Percentiles rank a stretch among this genome's conserved stretches.
Conservation (phyloP, 73 alveolate genomes). For the Paraurostyla sp. region DNA sequence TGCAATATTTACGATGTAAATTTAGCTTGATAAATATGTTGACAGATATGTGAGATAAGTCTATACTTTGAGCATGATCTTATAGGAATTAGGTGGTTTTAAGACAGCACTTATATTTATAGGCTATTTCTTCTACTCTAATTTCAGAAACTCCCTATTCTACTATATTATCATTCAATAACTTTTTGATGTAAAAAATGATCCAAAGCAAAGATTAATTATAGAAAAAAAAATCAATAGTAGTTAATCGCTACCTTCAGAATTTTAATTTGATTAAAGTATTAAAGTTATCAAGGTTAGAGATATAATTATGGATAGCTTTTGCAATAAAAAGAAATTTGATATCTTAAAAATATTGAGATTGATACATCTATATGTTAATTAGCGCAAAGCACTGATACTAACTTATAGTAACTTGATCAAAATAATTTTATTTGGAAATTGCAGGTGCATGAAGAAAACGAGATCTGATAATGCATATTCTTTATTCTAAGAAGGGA, state of each 20-base stretch:
- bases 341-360: too few relatives aligned
- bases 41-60: slow-evolving; percentile 12
- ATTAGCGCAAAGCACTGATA: background rate
- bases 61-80: background rate
- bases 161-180: background rate
- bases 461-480: background rate
- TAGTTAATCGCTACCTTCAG: too few relatives aligned
- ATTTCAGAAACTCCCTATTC: background rate
- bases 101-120: background rate
- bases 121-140: background rate
- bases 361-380: too few relatives aligned
- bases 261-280: too few relatives aligned
- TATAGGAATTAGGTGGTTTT: slow-evolving; percentile 27
- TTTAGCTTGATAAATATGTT: background rate
- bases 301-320: too few relatives aligned
- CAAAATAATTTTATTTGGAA: background rate
- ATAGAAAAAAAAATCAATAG: too few relatives aligned
- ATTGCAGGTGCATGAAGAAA: background rate
- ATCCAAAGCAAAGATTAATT: too few relatives aligned
- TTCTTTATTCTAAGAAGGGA: background rate
- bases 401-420: background rate
- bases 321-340: too few relatives aligned
- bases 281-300: too few relatives aligned
- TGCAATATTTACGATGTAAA: background rate
- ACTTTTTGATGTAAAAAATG: too few relatives aligned